Base-by-base conservation (phyloP, 1,139 yeast genomes). In the Yamadazyma trypodendri region DNA sequence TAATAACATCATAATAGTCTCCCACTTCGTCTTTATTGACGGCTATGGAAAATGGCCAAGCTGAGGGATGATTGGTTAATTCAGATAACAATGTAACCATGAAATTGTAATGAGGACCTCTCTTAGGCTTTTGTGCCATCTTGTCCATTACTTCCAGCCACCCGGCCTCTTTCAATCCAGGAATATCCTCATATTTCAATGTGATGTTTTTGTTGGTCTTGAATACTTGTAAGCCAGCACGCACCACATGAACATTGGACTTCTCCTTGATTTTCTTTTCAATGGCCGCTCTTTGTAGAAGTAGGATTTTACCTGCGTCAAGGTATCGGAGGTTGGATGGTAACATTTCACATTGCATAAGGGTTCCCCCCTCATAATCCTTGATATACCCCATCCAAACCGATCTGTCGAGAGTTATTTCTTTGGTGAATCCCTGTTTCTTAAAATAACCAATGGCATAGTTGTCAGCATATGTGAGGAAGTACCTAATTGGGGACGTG, bases 141-240 rank as follows among this genome's bases (percentile, higher is more conserved):
- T 87, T 92, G 60, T 92, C 99, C 96, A 92, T 90, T 58, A 90
- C 98, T 30, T 92, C 95, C 38, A 95, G 87, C 98, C 98, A 92
- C 0, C 98, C 98, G 2, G 95, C 87, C 57, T 90, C 97, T 46
- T 77, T 72, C 34, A 90, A 67, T 0, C 97, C 97, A 0, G 97
- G 97, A 10, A 90, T 86, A 16, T 76, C 76, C 66, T 79, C 72
- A 6, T 96, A 94, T 28, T 70, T 65, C 16, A 63, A 40, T 7
- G 44, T 39, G n/a, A 65, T 68, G 42, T 66, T 71, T 44, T 64
- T 65, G 29, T 68, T 60, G 40, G 77, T 80, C 51, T 75, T 75
- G 63, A 92, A 92, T 17, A 77, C 76, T 44, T 79, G 79, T 25
- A 94, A 61, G 0, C 99, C 98, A 1, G 94, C 81, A 41, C 92